A percentile compares a stretch with the other conserved stretches of the same genome.
Conservation (phyloP, 2,329 filamentous ascomycete genomes). For the Stachybotrys chlorohalonatus region DNA sequence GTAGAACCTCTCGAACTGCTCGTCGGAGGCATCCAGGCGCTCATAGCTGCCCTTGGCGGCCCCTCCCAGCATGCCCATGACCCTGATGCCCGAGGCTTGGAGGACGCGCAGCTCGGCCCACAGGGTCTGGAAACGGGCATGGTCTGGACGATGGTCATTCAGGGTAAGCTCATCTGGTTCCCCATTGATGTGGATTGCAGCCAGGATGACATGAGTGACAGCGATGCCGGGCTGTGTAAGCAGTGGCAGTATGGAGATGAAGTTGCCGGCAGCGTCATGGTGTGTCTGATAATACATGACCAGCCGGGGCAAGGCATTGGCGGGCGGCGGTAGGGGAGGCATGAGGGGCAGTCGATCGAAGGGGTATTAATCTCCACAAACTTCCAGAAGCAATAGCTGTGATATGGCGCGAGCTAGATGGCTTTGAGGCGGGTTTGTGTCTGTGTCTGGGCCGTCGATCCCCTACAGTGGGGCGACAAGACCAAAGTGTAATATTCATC, state of each 20-base stretch:
- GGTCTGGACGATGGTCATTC: conserved; percentile 68
- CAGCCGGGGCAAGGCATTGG: conserved; percentile 32
- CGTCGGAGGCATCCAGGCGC: conserved; percentile 44
- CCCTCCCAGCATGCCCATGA: conserved; percentile 82
- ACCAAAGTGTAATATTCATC: not conserved
- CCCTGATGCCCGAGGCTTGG: conserved; percentile 64
- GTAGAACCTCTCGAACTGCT: conserved; percentile 67
- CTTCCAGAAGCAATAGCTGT: too few species aligned
- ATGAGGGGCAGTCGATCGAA: conserved; percentile 8
- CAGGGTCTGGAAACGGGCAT: conserved; percentile 58
- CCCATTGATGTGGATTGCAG: conserved; percentile 75
- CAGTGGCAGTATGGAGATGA: conserved; percentile 45
- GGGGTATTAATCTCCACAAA: too few species aligned
- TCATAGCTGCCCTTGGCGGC: conserved; percentile 66
- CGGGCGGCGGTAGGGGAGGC: conserved; percentile 19
- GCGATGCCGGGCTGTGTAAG: conserved; percentile 36
- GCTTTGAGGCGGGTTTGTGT: too few species aligned
- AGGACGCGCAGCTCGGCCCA: conserved; percentile 71
- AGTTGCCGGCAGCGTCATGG: conserved; percentile 31
- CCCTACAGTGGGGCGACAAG: not conserved
- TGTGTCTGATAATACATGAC: conserved; percentile 48
- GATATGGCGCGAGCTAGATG: too few species aligned
- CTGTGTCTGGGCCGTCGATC: too few species aligned
- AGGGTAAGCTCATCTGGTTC: conserved; percentile 59
- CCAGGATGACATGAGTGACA: conserved; percentile 75